Conservation (phyloP, 306 rosid genomes). For the Trifolium dubium region DNA sequence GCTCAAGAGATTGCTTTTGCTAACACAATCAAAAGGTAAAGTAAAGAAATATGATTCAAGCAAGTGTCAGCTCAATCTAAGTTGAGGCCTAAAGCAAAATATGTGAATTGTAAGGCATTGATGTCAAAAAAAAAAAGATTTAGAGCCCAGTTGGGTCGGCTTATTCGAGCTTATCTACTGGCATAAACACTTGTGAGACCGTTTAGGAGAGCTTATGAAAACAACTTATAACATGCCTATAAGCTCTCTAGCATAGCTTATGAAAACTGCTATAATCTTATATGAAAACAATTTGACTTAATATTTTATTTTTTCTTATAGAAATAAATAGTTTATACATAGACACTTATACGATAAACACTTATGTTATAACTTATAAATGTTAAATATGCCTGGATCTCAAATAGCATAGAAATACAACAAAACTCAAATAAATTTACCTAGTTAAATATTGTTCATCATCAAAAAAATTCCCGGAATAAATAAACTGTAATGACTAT, state of each 20-base stretch:
- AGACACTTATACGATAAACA: neutral
- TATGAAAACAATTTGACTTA: neutral
- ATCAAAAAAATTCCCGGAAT: neutral
- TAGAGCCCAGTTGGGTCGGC: neutral
- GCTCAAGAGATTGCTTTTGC: neutral
- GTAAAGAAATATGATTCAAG: neutral
- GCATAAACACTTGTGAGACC: neutral
- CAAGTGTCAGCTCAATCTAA: neutral
- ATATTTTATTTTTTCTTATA: neutral
- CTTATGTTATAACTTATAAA: too few species aligned
- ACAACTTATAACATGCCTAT: neutral
- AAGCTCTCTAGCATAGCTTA: neutral
- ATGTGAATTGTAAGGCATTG: neutral
- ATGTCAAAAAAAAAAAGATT: neutral
- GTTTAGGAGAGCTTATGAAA: neutral
- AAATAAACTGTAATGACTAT: neutral
- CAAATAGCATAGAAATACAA: neutral
- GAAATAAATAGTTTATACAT: neutral
- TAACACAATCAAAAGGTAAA: neutral
- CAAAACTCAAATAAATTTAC: constrained; percentile 2
- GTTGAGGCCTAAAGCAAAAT: neutral
- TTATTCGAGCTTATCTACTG: neutral
- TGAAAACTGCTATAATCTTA: too few species aligned
- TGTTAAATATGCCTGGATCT: too few species aligned
- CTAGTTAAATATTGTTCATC: constrained; percentile 14